Evolutionary conservation across 352 stramenopile genomes (phyloP).

Genomic region (Nothophytophthora sp.): DNA sequence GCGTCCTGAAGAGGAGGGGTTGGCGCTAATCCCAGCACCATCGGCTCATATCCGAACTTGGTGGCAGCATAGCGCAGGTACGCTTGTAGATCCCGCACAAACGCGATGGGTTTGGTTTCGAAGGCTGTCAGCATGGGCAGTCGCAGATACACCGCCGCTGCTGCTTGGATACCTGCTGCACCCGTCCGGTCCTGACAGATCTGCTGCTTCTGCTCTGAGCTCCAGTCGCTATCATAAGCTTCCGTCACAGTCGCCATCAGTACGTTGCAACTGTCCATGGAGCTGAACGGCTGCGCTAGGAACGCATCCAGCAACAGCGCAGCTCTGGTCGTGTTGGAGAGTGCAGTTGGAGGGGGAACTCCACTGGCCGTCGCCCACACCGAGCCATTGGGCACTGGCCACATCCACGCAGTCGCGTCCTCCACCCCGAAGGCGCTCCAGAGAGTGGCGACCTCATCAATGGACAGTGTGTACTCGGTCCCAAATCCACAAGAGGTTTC

Average conservation of each 20-base stretch:
- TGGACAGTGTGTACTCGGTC: conserved; percentile 23
- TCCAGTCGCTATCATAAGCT: conserved; percentile 21
- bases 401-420: conserved; percentile 25
- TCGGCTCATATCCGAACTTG: conserved; percentile 56
- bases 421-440: conserved; percentile 28
- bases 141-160: conserved; percentile 28
- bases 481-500: conserved; percentile 20
- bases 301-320: conserved; percentile 55
- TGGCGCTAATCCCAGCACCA: conserved; percentile 22
- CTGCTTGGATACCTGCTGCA: conserved; percentile 19
- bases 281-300: conserved; percentile 44
- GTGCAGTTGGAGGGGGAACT: conserved; percentile 6
- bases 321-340: conserved; percentile 20
- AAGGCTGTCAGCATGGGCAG: conserved; percentile 34
- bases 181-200: conserved; percentile 16
- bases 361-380: conserved; percentile 4
- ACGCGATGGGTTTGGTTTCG: conserved; percentile 15
- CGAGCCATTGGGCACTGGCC: conserved; percentile 11
- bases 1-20: conserved; percentile 1
- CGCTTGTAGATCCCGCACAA: conserved; percentile 42
- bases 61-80: conserved; percentile 56
- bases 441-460: conserved; percentile 17
- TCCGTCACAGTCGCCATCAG: conserved; percentile 21
- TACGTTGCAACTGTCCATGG: conserved; percentile 23
- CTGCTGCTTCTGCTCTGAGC: conserved; percentile 21